Base-by-base conservation (phyloP, 179 eudicot genomes). In the Carnegiea gigantea region DNA sequence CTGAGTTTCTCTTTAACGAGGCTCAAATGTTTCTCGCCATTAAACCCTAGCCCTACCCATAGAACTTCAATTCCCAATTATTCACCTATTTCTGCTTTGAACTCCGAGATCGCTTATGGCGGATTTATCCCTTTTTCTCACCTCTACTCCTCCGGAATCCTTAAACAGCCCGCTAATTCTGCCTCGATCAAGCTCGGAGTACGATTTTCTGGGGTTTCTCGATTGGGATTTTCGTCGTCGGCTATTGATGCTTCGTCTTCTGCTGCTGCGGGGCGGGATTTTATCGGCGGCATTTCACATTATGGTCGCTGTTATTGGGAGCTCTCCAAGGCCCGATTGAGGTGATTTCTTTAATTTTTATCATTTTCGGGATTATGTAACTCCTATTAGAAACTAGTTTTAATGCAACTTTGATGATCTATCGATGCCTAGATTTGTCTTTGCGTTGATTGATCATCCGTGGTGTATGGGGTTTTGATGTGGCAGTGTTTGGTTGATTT, bases 221-320 rank as follows among this genome's bases (percentile, higher is more conserved):
- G 83, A 65, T 78, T 51, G 1, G 80, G 64, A 0, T 3, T 81
- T 38, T 81, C 76, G 26, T 82, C 85, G 54, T 67, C 87, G 14
- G 80, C 81, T 15, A 78, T 86, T 57, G 78, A 84, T 73, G 83
- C 77, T 26, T 67, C 86, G 18, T 77, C 89, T 24, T 65, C 85
- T 20, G 75, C 89, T 70, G 46, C 89, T 23, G 80, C 83, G 59
- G 84, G 83, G 36, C 87, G 83, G 76, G 88, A 92, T 78, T 84
- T 85, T 70, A 84, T 84, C 43, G 91, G 88, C 9, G 48, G 84
- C 70, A 77, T 88, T 49, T 87, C 89, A 65, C 91, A 88, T 75
- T 95, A 90, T 59, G 93, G 98, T 1, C 86, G 84, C 57, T 95
- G 98, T 84, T 95, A 95, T 83, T 93, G 90, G 91, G 98, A 95